These are phyloP conservation scores for Penicillium griseofulvum DNA, from an alignment of 2,329 filamentous ascomycete species.

Conservation along the genomic window DNA sequence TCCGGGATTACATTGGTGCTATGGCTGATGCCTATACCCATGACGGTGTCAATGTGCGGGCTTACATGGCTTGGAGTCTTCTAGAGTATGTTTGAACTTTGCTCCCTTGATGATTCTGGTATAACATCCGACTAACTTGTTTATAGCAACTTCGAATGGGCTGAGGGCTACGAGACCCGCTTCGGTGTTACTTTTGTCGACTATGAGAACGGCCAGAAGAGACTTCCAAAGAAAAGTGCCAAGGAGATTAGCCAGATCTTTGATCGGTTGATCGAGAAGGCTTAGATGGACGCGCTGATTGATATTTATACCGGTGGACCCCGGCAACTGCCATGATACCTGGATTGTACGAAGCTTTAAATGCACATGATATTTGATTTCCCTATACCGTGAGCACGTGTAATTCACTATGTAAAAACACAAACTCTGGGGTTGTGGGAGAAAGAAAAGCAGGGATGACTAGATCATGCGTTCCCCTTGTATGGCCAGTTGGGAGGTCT, in stretches of 20 bases:
- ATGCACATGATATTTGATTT: neutral
- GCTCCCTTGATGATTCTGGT: neutral
- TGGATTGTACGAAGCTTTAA: neutral
- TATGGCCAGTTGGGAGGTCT: no score
- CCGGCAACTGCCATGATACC: neutral
- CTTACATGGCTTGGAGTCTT: constrained; percentile 83
- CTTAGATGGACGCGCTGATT: constrained; percentile 22
- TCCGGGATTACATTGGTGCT: constrained; percentile 71
- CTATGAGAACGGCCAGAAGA: constrained; percentile 73
- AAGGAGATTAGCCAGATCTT: constrained; percentile 69
- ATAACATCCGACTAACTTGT: constrained; percentile 5
- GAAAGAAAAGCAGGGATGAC: neutral
- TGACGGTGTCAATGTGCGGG: constrained; percentile 75
- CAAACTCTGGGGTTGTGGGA: neutral
- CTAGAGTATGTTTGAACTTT: constrained; percentile 59
- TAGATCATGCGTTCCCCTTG: no score
- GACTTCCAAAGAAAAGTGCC: constrained; percentile 81
- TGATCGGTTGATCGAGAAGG: constrained; percentile 66
- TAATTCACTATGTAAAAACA: neutral
- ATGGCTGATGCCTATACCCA: constrained; percentile 69
- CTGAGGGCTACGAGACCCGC: constrained; percentile 83
- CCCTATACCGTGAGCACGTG: neutral
- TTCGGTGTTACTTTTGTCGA: constrained; percentile 84
- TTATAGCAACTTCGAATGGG: constrained; percentile 77
- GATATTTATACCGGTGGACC: neutral